These are phyloP conservation scores for Psidium guajava DNA, from an alignment of 345 rosid species.

Conservation along the genomic window DNA sequence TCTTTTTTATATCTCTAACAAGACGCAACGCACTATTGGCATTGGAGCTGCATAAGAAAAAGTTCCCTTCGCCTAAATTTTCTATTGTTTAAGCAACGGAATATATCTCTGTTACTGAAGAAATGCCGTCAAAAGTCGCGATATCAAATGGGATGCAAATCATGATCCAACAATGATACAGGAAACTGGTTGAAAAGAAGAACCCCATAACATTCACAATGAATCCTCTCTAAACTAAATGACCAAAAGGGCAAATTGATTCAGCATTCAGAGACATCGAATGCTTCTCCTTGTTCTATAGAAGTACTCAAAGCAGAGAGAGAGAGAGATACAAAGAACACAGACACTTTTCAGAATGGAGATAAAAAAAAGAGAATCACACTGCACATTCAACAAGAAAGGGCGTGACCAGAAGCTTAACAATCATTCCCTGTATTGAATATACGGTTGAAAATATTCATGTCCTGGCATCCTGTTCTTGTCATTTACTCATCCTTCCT, in stretches of 20 bases:
- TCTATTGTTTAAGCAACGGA: not conserved
- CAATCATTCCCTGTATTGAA: not conserved
- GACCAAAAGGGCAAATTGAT: not conserved
- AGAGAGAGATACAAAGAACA: not conserved
- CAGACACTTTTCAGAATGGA: not conserved
- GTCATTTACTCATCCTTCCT: not conserved
- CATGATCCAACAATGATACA: not conserved
- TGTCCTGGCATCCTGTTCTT: not conserved
- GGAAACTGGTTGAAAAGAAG: not conserved
- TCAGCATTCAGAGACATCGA: not conserved
- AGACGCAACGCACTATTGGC: not conserved
- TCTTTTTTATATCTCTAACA: too few species aligned
- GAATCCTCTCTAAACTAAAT: not conserved
- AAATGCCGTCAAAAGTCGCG: not conserved
- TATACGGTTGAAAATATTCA: not conserved
- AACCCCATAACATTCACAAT: not conserved
- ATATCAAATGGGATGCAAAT: not conserved
- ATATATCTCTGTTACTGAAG: not conserved
- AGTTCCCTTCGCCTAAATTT: not conserved
- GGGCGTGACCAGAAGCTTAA: not conserved
- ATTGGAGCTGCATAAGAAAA: not conserved
- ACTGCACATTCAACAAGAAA: not conserved
- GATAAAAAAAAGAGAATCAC: not conserved
- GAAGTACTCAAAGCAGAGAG: not conserved
- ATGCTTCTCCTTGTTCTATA: not conserved